Conservation (phyloP, 139 green algal genomes). For the Tetraselmis striata region DNA sequence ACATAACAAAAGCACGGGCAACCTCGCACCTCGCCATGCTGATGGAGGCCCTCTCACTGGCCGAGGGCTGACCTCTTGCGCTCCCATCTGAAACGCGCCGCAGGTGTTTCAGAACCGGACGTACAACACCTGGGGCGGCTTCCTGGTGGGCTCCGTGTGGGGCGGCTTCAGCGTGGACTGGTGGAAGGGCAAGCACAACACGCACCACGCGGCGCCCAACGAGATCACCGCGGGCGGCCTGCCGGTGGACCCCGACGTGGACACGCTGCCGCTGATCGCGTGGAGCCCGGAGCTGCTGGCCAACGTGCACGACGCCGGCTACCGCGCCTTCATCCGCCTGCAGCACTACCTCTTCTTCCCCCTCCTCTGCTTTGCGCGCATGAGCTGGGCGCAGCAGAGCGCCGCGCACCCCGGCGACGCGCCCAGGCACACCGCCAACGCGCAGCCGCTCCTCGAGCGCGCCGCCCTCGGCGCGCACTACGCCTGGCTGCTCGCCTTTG, state of each 20-base stretch:
- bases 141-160: not conserved
- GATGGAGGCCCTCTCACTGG: too few relatives aligned
- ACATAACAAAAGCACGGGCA: too few relatives aligned
- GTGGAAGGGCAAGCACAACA: conserved; percentile 78
- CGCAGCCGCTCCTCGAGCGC: conserved; percentile 21
- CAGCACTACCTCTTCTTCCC: conserved; percentile 63
- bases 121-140: not conserved
- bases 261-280: conserved; percentile 66
- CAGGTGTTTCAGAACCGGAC: not conserved
- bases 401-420: conserved; percentile 17
- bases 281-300: conserved; percentile 52
- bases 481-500: conserved; percentile 23
- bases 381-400: conserved; percentile 49
- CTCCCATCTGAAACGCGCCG: not conserved
- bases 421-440: conserved; percentile 1
- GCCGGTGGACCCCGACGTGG: conserved; percentile 65
- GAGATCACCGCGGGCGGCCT: conserved; percentile 37
- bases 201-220: conserved; percentile 63
- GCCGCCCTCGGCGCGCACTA: conserved; percentile 42
- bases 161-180: conserved; percentile 52
- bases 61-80: not conserved
- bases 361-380: conserved; percentile 52
- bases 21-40: too few relatives aligned
- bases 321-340: conserved; percentile 25
- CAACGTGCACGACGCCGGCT: conserved; percentile 18